Conservation (phyloP, 1,139 yeast species). For the Geotrichum fermentans region DNA sequence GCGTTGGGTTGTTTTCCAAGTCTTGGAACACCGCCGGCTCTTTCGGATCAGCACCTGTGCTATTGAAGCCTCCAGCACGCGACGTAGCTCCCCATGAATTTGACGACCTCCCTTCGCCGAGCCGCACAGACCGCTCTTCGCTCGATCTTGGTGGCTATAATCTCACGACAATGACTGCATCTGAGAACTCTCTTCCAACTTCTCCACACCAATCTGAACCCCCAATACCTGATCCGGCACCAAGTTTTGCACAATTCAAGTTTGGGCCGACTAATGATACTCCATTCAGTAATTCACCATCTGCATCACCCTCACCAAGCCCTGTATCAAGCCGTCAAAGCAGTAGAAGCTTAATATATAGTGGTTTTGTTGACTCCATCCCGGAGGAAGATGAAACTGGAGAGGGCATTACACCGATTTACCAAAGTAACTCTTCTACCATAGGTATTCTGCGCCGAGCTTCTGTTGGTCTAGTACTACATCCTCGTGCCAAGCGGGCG, state of each 20-base stretch:
- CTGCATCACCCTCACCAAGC: not conserved
- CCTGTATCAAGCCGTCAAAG: conserved; percentile 3
- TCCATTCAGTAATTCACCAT: not conserved
- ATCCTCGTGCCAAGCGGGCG: conserved; percentile 24
- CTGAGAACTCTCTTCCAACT: not conserved
- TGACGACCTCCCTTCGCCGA: not conserved
- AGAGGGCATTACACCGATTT: not conserved
- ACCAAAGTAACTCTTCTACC: not conserved
- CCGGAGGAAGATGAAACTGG: conserved; percentile 16
- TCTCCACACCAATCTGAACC: not conserved
- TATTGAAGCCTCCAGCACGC: conserved; percentile 12
- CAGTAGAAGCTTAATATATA: not conserved
- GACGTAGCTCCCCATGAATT: conserved; percentile 10
- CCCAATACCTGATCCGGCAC: not conserved
- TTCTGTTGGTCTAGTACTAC: conserved; percentile 18
- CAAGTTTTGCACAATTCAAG: not conserved
- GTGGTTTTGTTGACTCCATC: conserved; percentile 5
- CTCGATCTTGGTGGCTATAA: not conserved
- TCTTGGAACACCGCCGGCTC: conserved; percentile 22
- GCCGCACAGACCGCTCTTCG: not conserved
- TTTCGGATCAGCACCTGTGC: conserved; percentile 17
- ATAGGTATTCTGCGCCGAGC: conserved; percentile 4
- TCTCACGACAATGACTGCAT: not conserved
- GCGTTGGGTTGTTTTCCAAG: conserved; percentile 21
- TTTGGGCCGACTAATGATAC: not conserved